Evolutionary conservation across 805 yeast genomes (phyloP), one percentile per base, ranked within the genome.

Genomic region (Yarrowia porcina): DNA sequence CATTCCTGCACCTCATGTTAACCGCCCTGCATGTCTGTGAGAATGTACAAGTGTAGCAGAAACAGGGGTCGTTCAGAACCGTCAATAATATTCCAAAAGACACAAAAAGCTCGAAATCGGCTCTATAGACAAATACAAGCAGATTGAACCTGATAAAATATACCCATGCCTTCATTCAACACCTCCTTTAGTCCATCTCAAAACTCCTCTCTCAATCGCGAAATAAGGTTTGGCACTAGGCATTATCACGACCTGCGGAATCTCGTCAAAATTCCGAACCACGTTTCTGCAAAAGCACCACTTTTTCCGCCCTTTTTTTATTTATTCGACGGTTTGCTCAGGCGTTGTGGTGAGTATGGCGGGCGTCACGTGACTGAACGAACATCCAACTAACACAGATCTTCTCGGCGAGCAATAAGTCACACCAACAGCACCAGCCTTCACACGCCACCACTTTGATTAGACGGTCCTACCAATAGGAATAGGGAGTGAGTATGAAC

Each of bases 231-330:
- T 18, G 11, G 2, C 23, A 45, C 50, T 45, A 28, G 35, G 50
- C 50, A 45, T 45, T 45, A 45, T 45, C 50, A 45, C 50, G 50
- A 27, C 25, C 8, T 28, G 49, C 47, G 49, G 33, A 33, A 44
- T n/a, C 27, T n/a, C 25, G 33, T 4, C 21, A n/a, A 25, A n/a
- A 10, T 13, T 2, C 27, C 32, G 21, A 38, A 39, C 12, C 21
- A 27, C 21, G 15, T 15, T 12, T n/a, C 23, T 15, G 8, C 13
- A 12, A 18, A 17, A 27, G 28, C 4, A 25, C 28, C 28, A 25
- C 28, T 8, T 25, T 25, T 25, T 25, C 8, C 33, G 12, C 23
- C 20, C 12, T 33, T 9, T 23, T n/a, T 12, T 10, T 18, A 27
- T 27, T 44, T 44, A 27, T 44, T 44, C 33, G 35, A 32, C 50